Conservation (phyloP, 345 rosid genomes). For the Pugionium cornutum region DNA sequence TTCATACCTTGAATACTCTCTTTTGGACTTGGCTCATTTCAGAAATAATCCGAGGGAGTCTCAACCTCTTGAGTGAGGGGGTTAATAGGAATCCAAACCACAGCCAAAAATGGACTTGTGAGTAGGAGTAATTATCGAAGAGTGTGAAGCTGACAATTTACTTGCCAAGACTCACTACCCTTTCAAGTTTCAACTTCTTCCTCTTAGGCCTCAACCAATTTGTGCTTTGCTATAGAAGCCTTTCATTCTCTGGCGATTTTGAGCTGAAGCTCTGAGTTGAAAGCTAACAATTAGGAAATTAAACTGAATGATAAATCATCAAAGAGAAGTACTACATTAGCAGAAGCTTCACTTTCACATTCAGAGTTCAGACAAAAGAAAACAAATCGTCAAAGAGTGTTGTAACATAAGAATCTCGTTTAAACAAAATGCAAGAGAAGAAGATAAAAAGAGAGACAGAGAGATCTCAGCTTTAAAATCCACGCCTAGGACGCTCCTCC, state of each 20-base stretch:
- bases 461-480: conserved; percentile 47
- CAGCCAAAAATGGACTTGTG: too few relatives aligned
- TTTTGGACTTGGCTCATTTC: too few relatives aligned
- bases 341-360: conserved; percentile 30
- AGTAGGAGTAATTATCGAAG: too few relatives aligned
- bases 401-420: conserved; percentile 30
- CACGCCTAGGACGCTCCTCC: conserved; percentile 72
- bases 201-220: background rate
- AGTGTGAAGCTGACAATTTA: too few relatives aligned
- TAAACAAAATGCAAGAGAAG: conserved; percentile 31
- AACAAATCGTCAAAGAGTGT: conserved; percentile 35
- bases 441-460: conserved; percentile 13
- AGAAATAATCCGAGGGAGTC: too few relatives aligned
- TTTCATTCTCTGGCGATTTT: background rate
- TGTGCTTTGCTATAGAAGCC: background rate
- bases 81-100: too few relatives aligned
- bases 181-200: too few relatives aligned
- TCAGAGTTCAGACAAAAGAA: conserved; percentile 28
- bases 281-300: background rate
- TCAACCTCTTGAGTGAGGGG: too few relatives aligned
- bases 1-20: too few relatives aligned
- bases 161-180: too few relatives aligned
- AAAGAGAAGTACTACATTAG: conserved; percentile 20
- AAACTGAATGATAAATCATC: background rate
- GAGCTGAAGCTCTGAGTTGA: background rate